phyloP scores from a whole-genome alignment of 306 rosid species.

The Sechiopsis laciniata region DNA sequence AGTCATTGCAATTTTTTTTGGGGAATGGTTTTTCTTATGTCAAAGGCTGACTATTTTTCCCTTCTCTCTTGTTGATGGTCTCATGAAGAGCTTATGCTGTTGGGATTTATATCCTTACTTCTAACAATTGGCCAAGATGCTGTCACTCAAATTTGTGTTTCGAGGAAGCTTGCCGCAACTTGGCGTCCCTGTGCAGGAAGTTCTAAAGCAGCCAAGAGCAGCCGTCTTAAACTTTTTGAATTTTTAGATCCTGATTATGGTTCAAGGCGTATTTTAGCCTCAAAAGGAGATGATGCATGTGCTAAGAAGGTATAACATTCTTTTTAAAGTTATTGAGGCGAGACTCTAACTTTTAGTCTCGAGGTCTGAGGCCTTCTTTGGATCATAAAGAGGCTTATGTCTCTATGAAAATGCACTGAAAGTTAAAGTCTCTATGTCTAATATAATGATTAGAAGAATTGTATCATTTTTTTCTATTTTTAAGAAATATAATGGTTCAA shows the following conservation, averaged over 20 bases:
- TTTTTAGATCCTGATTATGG: constrained; percentile 22
- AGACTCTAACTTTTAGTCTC: too few relatives aligned
- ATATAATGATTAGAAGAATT: too few relatives aligned
- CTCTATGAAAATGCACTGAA: too few relatives aligned
- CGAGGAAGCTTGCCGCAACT: constrained; percentile 35
- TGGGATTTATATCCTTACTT: constrained; percentile 66
- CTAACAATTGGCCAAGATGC: constrained; percentile 34
- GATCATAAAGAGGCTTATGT: too few relatives aligned
- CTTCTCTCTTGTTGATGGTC: constrained; percentile 15
- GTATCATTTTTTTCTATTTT: too few relatives aligned
- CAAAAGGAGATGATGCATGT: constrained; percentile 39
- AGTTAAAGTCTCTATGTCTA: too few relatives aligned
- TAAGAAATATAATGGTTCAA: too few relatives aligned
- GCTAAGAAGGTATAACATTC: constrained; percentile 24
- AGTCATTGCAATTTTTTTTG: too few relatives aligned
- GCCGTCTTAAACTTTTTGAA: constrained; percentile 29
- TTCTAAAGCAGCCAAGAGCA: neutral
- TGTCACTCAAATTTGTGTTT: constrained; percentile 39
- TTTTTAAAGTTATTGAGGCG: too few relatives aligned
- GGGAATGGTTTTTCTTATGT: neutral
- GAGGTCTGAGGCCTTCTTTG: too few relatives aligned
- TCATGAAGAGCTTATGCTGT: constrained; percentile 61
- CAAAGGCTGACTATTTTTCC: constrained; percentile 16
- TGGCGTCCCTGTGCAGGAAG: constrained; percentile 51
- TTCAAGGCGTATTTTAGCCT: constrained; percentile 32